Base-by-base conservation (phyloP, 495 filamentous ascomycete species). In the Daldinia vernicosa region DNA sequence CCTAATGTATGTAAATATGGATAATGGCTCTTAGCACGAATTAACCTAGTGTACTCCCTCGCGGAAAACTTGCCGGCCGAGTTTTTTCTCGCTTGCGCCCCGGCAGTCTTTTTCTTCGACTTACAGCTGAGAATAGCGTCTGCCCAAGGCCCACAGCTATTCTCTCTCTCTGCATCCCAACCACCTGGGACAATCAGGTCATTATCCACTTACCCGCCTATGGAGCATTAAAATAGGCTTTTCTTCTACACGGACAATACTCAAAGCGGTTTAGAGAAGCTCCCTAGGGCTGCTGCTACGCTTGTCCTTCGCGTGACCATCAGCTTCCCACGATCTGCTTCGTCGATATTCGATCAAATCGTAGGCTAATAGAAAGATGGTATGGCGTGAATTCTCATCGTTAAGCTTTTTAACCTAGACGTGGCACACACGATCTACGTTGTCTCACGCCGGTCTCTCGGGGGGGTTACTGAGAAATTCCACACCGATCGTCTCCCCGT, bases 161-260 rank as follows among this genome's bases (percentile, higher is more conserved):
- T 58, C 45, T 57, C 50, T 58, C 45, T 57, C 50, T 30, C 32
- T 53, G 24, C 37, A 45, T 67, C 52, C 59, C 59, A 71, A 15
- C 45, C 52, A 60, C 50, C 52, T 32, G 63, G 58, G 32, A 61
- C 12, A 30, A 69, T 72, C 65, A 69, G 61, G 50, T 57, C 51
- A 69, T 61, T 62, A 69, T 69, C 70, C 70, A 72, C 60, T 54
- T 55, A 26, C 55, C 56, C 54, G 59, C 55, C 53, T 37, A 60
- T 60, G 45, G 50, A 61, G 54, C 32, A 61, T 60, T 72, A 67
- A 52, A 68, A 56, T 60, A 28, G 57, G 39, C 6, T 57, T 53
- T 58, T 59, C 30, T 28, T 53, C 26, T 39, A 28, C 45, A 32
- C 52, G 63, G 58, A 39, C 57, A 71, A 66, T 57, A 30, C 68